Evolutionary conservation across 2,329 filamentous ascomycete species (phyloP).

Genomic region (Neocucurbitaria cava): DNA sequence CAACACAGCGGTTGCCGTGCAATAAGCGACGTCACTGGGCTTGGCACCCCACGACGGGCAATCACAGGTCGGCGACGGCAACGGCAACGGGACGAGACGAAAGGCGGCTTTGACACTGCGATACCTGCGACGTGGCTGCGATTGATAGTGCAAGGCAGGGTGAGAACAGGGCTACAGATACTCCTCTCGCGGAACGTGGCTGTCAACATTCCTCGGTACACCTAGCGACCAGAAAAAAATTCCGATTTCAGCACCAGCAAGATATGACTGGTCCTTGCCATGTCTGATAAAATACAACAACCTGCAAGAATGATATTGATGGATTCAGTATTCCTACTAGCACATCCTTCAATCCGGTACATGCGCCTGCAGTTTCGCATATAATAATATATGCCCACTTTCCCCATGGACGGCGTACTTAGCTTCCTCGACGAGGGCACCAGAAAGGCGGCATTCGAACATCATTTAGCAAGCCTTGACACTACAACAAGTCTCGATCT

Average conservation of each 20-base stretch:
- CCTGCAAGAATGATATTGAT: not conserved
- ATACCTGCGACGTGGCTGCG: slow-evolving; percentile 18
- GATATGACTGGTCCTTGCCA: not conserved
- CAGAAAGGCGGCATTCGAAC: slow-evolving; percentile 28
- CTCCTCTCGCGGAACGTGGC: slow-evolving; percentile 5
- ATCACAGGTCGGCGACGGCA: slow-evolving; percentile 24
- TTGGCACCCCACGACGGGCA: slow-evolving; percentile 30
- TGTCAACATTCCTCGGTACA: slow-evolving; percentile 23
- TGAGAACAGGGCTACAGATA: slow-evolving; percentile 6
- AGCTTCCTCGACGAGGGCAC: slow-evolving; percentile 29
- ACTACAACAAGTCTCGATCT: slow-evolving; percentile 21
- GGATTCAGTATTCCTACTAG: not conserved
- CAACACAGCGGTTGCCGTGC: slow-evolving; percentile 39
- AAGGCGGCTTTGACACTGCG: slow-evolving; percentile 1
- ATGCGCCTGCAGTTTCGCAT: slow-evolving; percentile 3
- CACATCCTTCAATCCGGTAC: slow-evolving; percentile 3
- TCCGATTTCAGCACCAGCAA: slow-evolving; percentile 3
- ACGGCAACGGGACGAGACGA: slow-evolving; percentile 12
- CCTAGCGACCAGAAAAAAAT: slow-evolving; percentile 14
- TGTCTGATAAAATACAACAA: not conserved
- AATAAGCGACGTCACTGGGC: slow-evolving; percentile 37
- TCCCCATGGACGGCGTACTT: slow-evolving; percentile 26
- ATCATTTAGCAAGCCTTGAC: slow-evolving; percentile 28
- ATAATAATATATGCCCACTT: not conserved
- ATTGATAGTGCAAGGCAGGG: slow-evolving; percentile 5